Percentiles rank a stretch among this genome's conserved stretches.
phyloP scores from a whole-genome alignment of 768 basidiomycete genomes.

The Gelatoporia subvermispora region DNA sequence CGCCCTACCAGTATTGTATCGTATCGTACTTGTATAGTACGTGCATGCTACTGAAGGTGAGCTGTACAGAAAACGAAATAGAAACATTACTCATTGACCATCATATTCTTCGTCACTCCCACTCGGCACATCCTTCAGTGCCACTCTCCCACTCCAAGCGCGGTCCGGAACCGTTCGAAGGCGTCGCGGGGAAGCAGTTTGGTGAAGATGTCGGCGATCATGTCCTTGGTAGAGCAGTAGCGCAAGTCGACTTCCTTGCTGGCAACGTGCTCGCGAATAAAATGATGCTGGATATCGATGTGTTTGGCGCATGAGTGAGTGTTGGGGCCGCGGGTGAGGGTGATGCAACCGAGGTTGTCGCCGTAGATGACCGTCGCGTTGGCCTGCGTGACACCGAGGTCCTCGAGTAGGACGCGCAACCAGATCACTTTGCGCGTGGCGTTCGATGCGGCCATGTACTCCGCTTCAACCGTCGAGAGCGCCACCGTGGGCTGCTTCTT shows the following conservation, averaged over 20 bases:
- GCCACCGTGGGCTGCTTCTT: slow-evolving; percentile 28
- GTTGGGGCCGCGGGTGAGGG: slow-evolving; percentile 1
- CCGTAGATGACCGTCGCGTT: slow-evolving; percentile 3
- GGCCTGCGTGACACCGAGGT: slow-evolving; percentile 15
- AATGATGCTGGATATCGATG: slow-evolving; percentile 27
- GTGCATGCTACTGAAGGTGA: no score
- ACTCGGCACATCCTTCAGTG: no score
- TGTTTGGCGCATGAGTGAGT: slow-evolving; percentile 22
- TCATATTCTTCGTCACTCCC: no score
- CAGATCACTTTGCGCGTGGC: slow-evolving; percentile 29
- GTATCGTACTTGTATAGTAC: no score
- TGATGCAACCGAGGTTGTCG: slow-evolving; percentile 10
- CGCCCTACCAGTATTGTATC: no score
- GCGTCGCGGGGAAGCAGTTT: slow-evolving; percentile 24
- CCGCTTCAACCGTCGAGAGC: slow-evolving; percentile 30
- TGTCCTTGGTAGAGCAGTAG: slow-evolving; percentile 29
- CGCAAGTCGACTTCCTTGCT: slow-evolving; percentile 16
- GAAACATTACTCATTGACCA: no score
- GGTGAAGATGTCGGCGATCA: slow-evolving; percentile 37
- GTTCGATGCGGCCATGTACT: slow-evolving; percentile 31
- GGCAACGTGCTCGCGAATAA: slow-evolving; percentile 23
- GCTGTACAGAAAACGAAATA: no score
- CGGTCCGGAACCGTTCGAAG: no score
- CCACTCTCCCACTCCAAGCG: no score
- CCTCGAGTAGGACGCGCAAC: slow-evolving; percentile 22